Conservation (phyloP, 805 yeast genomes). For the Saccharomycopsis babjevae region DNA sequence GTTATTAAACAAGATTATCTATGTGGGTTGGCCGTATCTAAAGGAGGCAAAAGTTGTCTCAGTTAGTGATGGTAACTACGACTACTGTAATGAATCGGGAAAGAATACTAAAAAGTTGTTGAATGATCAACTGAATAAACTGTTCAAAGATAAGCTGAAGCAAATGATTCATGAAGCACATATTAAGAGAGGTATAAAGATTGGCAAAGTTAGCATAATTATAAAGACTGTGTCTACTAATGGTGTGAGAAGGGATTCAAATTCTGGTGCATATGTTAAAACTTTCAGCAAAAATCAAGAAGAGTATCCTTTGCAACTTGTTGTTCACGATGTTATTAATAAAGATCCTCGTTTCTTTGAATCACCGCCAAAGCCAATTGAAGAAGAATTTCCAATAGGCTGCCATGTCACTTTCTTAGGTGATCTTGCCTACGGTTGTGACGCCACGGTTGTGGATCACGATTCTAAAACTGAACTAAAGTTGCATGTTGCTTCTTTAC, state of each 20-base stretch:
- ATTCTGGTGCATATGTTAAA: conserved; percentile 68
- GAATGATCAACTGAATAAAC: conserved; percentile 37
- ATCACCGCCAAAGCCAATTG: conserved; percentile 65
- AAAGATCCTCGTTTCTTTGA: conserved; percentile 67
- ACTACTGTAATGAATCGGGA: conserved; percentile 30
- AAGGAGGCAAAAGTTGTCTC: conserved; percentile 65
- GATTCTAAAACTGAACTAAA: conserved; percentile 36
- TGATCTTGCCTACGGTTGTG: conserved; percentile 78
- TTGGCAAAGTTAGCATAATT: conserved; percentile 45
- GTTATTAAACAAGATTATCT: conserved; percentile 52
- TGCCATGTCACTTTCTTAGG: conserved; percentile 73
- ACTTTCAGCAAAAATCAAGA: conserved; percentile 47
- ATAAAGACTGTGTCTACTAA: conserved; percentile 65
- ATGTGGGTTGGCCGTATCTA: conserved; percentile 84
- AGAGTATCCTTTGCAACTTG: conserved; percentile 64
- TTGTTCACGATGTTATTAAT: conserved; percentile 65
- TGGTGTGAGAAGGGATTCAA: conserved; percentile 58
- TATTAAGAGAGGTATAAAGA: conserved; percentile 49
- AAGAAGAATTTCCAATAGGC: conserved; percentile 70
- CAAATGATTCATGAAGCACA: conserved; percentile 35
- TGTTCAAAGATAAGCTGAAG: conserved; percentile 34
- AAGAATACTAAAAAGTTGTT: conserved; percentile 29
- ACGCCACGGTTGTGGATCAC: conserved; percentile 58
- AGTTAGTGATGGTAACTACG: conserved; percentile 44
- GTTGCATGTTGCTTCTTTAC: conserved; percentile 42